Evolutionary conservation across 768 basidiomycete species (phyloP).

Genomic region (Tephrocybe sp.): DNA sequence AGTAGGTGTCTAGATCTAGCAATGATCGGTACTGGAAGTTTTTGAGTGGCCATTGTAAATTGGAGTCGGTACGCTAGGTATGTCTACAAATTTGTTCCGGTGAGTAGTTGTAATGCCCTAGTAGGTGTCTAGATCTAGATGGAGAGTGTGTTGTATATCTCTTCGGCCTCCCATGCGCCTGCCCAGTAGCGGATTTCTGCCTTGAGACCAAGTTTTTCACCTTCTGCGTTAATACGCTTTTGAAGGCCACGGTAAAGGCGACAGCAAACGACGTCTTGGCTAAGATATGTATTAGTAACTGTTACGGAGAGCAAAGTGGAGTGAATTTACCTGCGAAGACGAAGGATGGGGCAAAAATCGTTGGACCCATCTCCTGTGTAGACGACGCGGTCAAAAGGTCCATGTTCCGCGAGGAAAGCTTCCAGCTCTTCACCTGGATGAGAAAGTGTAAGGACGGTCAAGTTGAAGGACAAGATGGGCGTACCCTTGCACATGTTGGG

Average conservation of each 20-base stretch:
- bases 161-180: constrained; percentile 96
- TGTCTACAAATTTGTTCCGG: not conserved
- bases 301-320: not conserved
- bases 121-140: constrained; percentile 9
- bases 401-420: constrained; percentile 65
- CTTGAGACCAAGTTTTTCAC: constrained; percentile 58
- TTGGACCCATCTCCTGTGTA: constrained; percentile 95
- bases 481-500: constrained; percentile 98
- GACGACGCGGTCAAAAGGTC: constrained; percentile 71
- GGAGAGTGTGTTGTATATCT: constrained; percentile 56
- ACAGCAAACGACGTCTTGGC: constrained; percentile 83
- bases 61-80: too few species aligned
- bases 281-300: constrained; percentile 25
- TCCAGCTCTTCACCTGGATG: constrained; percentile 85
- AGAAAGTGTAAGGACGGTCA: not conserved
- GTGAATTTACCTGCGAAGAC: constrained; percentile 60
- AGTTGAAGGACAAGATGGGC: constrained; percentile 3
- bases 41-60: not conserved
- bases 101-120: too few species aligned
- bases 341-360: constrained; percentile 91
- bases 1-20: constrained; percentile 5
- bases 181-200: constrained; percentile 82
- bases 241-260: constrained; percentile 77
- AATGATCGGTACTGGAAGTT: constrained; percentile 5
- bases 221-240: constrained; percentile 73